Evolutionary conservation across 345 rosid genomes (phyloP), one percentile per base, ranked within the genome.

Genomic region (Kernera saxatilis): DNA sequence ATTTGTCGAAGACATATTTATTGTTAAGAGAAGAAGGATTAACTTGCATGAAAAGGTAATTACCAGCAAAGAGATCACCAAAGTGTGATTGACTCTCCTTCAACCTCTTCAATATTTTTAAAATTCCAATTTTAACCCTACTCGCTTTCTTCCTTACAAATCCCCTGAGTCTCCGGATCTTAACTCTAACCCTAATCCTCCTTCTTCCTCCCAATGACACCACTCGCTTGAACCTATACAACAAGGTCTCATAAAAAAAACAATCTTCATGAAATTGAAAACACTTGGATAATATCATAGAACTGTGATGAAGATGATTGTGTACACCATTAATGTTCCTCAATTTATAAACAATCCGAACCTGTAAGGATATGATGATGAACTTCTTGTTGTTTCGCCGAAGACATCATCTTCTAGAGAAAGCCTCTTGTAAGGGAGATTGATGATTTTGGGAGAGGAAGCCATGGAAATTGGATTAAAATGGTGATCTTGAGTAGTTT

Each of bases 1-100:
- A 69, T 69, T 56, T 70, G 32, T 79, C 71, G 19, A 77, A 39
- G 51, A 44, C 26, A 35, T 69, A 76, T 68, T 79, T 75, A 45
- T 18, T 44, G 70, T 69, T 84, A 23, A 84, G 64, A 32, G 88
- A 76, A 61, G 85, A 50, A 29, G 91, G 96, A 71, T 81, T 87
- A 35, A 90, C 80, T 69, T 82, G 96, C 82, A 87, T 32, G 79
- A 90, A 85, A 29, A 90, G 78, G 72, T 86, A 90, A 22, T 88
- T 90, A 37, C 90, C 96, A 67, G 90, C 85, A 75, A 90, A 87
- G 27, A 90, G 82, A 77, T 90, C 96, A 35, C 87, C 87, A 70
- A 87, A 79, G 72, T 85, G 86, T 59, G 81, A 72, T 69, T 81
- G 85, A 35, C 93, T 79, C 52, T 83, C 84, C 58, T 80, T 87